These are phyloP conservation scores for Tephrocybe sp. DNA, from an alignment of 768 basidiomycete species.

Conservation along the genomic window DNA sequence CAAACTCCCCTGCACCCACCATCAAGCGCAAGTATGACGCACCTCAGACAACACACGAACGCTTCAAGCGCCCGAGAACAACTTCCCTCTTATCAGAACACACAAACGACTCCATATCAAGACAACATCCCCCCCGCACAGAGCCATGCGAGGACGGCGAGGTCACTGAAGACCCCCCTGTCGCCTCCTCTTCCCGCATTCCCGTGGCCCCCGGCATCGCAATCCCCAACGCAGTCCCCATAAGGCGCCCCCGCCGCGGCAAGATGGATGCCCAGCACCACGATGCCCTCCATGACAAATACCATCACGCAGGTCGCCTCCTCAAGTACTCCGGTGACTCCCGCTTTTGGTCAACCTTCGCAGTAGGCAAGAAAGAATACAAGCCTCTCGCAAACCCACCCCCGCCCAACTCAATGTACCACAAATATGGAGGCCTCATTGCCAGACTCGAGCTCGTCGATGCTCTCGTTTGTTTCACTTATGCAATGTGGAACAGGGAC, in stretches of 20 bases:
- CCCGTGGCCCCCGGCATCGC: slow-evolving; percentile 20
- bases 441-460: slow-evolving; percentile 79
- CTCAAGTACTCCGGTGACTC: slow-evolving; percentile 86
- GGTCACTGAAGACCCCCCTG: slow-evolving; percentile 42
- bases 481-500: slow-evolving; percentile 79
- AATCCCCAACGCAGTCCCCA: slow-evolving; percentile 46
- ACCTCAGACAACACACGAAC: slow-evolving; percentile 36
- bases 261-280: slow-evolving; percentile 44
- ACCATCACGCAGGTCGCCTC: slow-evolving; percentile 63
- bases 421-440: slow-evolving; percentile 72
- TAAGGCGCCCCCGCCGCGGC: slow-evolving; percentile 67
- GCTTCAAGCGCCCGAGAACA: slow-evolving; percentile 46
- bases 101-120: slow-evolving; percentile 16
- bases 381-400: slow-evolving; percentile 63
- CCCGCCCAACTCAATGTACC: slow-evolving; percentile 63
- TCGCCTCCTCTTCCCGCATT: slow-evolving; percentile 25
- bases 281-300: slow-evolving; percentile 65
- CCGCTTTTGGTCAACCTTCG: slow-evolving; percentile 73
- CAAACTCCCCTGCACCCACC: slow-evolving; percentile 43
- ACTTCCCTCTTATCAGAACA: slow-evolving; percentile 24
- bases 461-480: slow-evolving; percentile 80
- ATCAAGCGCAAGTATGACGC: slow-evolving; percentile 48
- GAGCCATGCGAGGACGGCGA: slow-evolving; percentile 57
- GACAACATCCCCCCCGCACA: slow-evolving; percentile 24
- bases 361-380: slow-evolving; percentile 61